Conservation (phyloP, 1,139 yeast species). For the Zhuliangozyma blackwelliae region DNA sequence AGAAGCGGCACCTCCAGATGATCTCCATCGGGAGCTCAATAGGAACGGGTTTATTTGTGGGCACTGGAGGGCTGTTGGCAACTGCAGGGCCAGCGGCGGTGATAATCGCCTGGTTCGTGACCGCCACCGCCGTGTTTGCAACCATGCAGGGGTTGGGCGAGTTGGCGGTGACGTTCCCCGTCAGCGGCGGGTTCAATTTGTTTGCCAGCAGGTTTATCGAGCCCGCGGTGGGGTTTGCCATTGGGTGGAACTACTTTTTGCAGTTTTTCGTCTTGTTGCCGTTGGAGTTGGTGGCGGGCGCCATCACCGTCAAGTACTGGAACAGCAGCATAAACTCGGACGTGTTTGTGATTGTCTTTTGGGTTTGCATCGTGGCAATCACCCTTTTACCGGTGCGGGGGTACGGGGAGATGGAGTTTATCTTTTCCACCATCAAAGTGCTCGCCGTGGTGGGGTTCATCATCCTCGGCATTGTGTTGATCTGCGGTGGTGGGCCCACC, state of each 20-base stretch:
- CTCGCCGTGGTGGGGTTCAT: conserved; percentile 38
- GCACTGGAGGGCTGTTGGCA: conserved; percentile 33
- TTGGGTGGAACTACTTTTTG: conserved; percentile 43
- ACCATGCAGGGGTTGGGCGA: conserved; percentile 43
- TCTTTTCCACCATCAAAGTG: conserved; percentile 35
- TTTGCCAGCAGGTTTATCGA: conserved; percentile 38
- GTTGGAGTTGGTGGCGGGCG: conserved; percentile 37
- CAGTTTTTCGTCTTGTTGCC: conserved; percentile 33
- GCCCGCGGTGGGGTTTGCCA: conserved; percentile 40
- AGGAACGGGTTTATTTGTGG: conserved; percentile 48
- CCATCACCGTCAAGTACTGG: conserved; percentile 41
- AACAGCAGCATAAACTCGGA: conserved; percentile 32
- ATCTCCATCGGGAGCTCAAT: conserved; percentile 83
- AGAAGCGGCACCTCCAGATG: conserved; percentile 46
- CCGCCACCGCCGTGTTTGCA: conserved; percentile 23
- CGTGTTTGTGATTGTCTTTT: conserved; percentile 36
- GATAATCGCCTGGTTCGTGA: conserved; percentile 44
- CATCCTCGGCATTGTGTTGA: conserved; percentile 37
- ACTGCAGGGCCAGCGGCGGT: conserved; percentile 68
- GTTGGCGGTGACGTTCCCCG: conserved; percentile 34
- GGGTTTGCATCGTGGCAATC: conserved; percentile 31
- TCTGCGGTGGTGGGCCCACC: conserved; percentile 39
- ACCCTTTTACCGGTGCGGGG: conserved; percentile 40
- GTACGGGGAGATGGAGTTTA: conserved; percentile 43
- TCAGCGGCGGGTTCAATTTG: conserved; percentile 37